phyloP scores from a whole-genome alignment of 2,329 filamentous ascomycete genomes.

The Ascochyta viciae-villosae region DNA sequence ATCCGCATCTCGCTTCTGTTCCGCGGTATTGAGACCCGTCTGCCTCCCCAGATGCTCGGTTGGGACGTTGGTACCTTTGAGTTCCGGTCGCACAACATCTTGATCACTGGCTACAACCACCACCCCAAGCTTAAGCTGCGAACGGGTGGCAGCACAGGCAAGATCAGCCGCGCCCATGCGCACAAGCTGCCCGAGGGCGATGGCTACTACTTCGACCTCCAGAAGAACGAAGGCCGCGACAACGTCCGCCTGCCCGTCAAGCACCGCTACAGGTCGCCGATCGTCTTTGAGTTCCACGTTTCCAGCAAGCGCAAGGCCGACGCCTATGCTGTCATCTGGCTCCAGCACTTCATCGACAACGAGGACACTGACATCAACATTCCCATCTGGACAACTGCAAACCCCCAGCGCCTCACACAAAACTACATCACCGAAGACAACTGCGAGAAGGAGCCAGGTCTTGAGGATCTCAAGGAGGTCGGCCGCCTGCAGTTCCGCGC shows the following conservation, averaged over 20 bases:
- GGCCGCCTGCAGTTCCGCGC: slow-evolving; percentile 82
- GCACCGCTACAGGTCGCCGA: slow-evolving; percentile 85
- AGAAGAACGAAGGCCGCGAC: slow-evolving; percentile 57
- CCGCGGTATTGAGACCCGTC: slow-evolving; percentile 82
- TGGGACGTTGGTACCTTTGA: slow-evolving; percentile 97
- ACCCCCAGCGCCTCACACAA: slow-evolving; percentile 78
- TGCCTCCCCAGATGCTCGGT: slow-evolving; percentile 85
- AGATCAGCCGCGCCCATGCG: slow-evolving; percentile 70
- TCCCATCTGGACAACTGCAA: slow-evolving; percentile 88
- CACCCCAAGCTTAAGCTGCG: slow-evolving; percentile 75
- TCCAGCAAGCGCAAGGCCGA: slow-evolving; percentile 72
- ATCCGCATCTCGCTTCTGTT: slow-evolving; percentile 89
- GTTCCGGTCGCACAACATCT: slow-evolving; percentile 75
- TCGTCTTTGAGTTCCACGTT: slow-evolving; percentile 85
- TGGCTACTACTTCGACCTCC: slow-evolving; percentile 66
- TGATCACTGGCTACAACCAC: slow-evolving; percentile 67
- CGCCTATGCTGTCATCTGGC: slow-evolving; percentile 83
- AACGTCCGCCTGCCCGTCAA: slow-evolving; percentile 83
- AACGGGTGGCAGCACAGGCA: slow-evolving; percentile 83
- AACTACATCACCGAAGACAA: slow-evolving; percentile 91
- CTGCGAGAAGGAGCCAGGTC: slow-evolving; percentile 70
- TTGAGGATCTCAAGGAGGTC: slow-evolving; percentile 78
- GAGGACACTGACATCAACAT: slow-evolving; percentile 79
- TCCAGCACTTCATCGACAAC: slow-evolving; percentile 83
- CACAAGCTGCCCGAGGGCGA: slow-evolving; percentile 65